Evolutionary conservation across 768 basidiomycete species (phyloP).

Genomic region (Suillus clintonianus): DNA sequence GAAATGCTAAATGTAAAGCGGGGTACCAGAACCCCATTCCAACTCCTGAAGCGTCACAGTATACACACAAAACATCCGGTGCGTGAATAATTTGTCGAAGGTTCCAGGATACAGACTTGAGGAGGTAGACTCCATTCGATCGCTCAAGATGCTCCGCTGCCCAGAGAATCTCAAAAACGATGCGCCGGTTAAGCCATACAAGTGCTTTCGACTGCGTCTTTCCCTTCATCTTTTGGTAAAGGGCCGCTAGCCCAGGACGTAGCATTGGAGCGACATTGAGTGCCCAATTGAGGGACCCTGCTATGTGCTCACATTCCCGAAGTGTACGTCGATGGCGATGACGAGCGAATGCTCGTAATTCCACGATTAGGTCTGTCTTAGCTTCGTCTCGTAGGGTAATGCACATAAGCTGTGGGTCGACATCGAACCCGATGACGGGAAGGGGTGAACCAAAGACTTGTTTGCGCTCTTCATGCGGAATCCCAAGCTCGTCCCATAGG

Average conservation of each 20-base stretch:
- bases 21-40: too few species aligned
- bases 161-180: neutral
- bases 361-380: neutral
- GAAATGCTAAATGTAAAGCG: neutral
- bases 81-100: too few species aligned
- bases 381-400: neutral
- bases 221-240: conserved; percentile 37
- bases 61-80: too few species aligned
- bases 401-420: conserved; percentile 22
- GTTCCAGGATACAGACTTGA: too few species aligned
- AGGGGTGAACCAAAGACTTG: conserved; percentile 36
- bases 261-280: conserved; percentile 41
- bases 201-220: conserved; percentile 7
- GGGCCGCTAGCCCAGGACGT: conserved; percentile 27
- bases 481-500: conserved; percentile 41
- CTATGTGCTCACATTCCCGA: conserved; percentile 29
- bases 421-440: conserved; percentile 30
- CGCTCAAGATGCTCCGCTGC: neutral
- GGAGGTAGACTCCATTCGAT: neutral
- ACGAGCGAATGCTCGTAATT: neutral
- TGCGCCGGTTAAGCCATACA: neutral
- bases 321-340: conserved; percentile 1
- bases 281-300: conserved; percentile 42
- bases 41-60: too few species aligned
- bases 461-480: conserved; percentile 41